A percentile compares a stretch with the other conserved stretches of the same genome.
Conservation (phyloP, 345 rosid genomes). For the Iberis pinnata region DNA sequence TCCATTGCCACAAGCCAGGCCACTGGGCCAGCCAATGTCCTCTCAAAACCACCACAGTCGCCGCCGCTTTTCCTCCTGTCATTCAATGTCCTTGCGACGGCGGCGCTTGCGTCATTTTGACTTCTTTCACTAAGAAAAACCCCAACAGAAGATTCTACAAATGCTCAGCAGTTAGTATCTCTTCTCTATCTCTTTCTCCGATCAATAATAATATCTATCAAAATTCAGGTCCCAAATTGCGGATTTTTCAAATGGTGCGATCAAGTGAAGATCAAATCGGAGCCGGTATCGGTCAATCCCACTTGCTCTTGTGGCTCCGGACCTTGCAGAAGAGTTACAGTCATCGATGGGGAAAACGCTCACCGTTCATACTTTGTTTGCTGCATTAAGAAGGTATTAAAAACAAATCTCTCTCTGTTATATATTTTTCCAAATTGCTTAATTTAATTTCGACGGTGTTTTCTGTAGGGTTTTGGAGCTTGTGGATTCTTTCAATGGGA, state of each 20-base stretch:
- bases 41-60: background rate
- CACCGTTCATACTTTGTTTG: slow-evolving; percentile 27
- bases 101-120: slow-evolving; percentile 21
- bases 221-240: slow-evolving; percentile 8
- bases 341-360: too few species aligned
- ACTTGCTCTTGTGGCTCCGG: slow-evolving; percentile 37
- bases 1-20: slow-evolving; percentile 25
- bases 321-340: slow-evolving; percentile 24
- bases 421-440: too few species aligned
- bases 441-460: too few species aligned
- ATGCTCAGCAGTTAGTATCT: slow-evolving; percentile 24
- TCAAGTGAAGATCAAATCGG: slow-evolving; percentile 20
- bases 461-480: slow-evolving; percentile 41
- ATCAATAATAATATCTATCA: background rate
- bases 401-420: too few species aligned
- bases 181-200: background rate
- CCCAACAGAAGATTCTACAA: slow-evolving; percentile 33
- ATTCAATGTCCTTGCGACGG: slow-evolving; percentile 32
- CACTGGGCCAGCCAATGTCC: slow-evolving; percentile 35
- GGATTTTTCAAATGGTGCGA: slow-evolving; percentile 37
- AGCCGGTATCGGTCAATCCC: slow-evolving; percentile 16
- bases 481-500: slow-evolving; percentile 37
- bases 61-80: slow-evolving; percentile 18
- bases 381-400: slow-evolving; percentile 33
- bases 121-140: slow-evolving; percentile 15